Evolutionary conservation across 2,329 filamentous ascomycete species (phyloP).

Genomic region (Pseudomassariella vexata): DNA sequence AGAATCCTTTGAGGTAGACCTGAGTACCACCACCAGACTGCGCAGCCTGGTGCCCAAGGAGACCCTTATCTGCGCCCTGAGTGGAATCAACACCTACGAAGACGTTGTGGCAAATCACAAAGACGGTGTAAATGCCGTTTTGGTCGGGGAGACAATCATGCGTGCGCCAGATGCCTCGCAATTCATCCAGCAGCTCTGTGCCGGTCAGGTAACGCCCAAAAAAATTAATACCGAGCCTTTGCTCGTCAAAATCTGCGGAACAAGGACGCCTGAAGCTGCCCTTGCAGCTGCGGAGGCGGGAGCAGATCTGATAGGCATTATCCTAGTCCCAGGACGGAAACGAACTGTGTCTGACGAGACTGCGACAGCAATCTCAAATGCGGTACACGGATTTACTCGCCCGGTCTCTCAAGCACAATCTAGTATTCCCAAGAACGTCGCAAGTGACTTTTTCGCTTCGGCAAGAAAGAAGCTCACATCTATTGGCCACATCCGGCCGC

Average conservation of each 20-base stretch:
- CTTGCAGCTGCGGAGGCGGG: constrained; percentile 75
- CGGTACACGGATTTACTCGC: constrained; percentile 55
- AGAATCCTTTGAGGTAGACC: constrained; percentile 93
- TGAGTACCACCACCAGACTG: constrained; percentile 83
- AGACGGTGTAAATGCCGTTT: constrained; percentile 85
- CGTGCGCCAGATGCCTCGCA: constrained; percentile 72
- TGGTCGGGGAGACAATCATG: constrained; percentile 96
- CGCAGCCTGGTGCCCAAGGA: constrained; percentile 80
- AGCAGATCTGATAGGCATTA: constrained; percentile 90
- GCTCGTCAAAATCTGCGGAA: constrained; percentile 93
- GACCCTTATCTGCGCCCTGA: constrained; percentile 88
- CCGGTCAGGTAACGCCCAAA: constrained; percentile 39
- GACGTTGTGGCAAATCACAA: constrained; percentile 85
- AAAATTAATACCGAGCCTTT: constrained; percentile 37
- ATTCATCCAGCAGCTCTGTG: constrained; percentile 82
- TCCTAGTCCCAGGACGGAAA: constrained; percentile 75
- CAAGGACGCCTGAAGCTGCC: constrained; percentile 75
- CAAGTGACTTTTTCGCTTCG: constrained; percentile 67
- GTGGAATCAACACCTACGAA: constrained; percentile 82
- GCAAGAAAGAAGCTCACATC: constrained; percentile 40
- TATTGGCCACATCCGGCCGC: constrained; percentile 46
- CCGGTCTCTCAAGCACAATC: constrained; percentile 22
- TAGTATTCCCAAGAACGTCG: constrained; percentile 22
- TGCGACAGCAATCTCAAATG: constrained; percentile 73
- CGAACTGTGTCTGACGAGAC: constrained; percentile 74